Evolutionary conservation across 1,284 basidiomycete species (phyloP), one percentile per base, ranked within the genome.

Genomic region (Ustilago curta): DNA sequence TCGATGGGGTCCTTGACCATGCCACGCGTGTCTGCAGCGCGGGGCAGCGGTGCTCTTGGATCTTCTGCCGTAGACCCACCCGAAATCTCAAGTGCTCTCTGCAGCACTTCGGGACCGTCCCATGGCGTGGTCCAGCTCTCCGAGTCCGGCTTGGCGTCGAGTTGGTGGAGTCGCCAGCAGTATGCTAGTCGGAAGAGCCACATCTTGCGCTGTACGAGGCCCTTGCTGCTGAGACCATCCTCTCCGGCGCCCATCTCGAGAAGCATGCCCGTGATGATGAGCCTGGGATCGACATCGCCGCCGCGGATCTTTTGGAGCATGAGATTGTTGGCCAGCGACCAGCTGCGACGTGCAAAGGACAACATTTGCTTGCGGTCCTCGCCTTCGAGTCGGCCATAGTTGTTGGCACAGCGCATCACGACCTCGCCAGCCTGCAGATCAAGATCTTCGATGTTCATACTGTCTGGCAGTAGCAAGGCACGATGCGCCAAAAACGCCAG

Each of bases 401-500:
- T 68, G 63, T 70, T 66, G 37, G 76, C 71, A 53, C 69, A 75
- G 31, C 76, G 71, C 48, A 75, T 32, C 23, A 68, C 71, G 1
- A 70, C 53, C 35, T 74, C 65, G 35, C 70, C 73, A 5, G 73
- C 73, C 56, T 71, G 65, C 25, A 72, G 61, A 25, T 80, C 76
- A 25, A 80, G 71, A 27, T 80, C 78, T 44, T 76, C 70, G 35
- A 74, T 67, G 59, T 71, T 70, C 58, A 69, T 70, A 48, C 67
- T 69, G 48, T 69, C 73, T 0, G 78, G 78, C 23, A 77, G 50
- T 21, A 80, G 56, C 65, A 80, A 50, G 0, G 70, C 69, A n/a
- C 78, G 73, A 55, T 80, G 78, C 14, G 72, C 70, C 49, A 80
- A 39, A 21, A 80, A 65, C 4, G 76, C 74, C n/a, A 80, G 61